Evolutionary conservation across 495 filamentous ascomycete species (phyloP).

Genomic region (Penicillium paxilli): DNA sequence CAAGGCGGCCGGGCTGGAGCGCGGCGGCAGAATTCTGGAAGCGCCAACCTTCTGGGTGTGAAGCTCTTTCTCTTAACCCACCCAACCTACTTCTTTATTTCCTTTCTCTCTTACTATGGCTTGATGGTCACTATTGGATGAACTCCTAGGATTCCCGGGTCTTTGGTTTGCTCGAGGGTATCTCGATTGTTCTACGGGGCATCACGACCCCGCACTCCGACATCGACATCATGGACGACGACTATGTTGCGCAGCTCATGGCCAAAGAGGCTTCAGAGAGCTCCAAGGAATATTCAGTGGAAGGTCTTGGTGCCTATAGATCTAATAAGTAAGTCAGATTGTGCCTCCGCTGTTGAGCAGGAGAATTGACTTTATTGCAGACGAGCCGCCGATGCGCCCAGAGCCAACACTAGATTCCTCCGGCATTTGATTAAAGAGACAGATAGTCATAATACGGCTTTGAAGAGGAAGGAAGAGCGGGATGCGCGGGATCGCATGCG

Average conservation of each 20-base stretch:
- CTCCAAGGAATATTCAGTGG: constrained; percentile 68
- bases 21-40: constrained; percentile 11
- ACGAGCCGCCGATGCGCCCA: constrained; percentile 66
- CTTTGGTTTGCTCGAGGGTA: neutral
- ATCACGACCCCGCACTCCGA: neutral
- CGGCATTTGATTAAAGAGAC: constrained; percentile 86
- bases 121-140: neutral
- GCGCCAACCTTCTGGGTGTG: neutral
- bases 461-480: constrained; percentile 77
- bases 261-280: constrained; percentile 69
- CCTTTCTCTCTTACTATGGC: neutral
- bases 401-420: constrained; percentile 88
- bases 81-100: neutral
- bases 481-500: constrained; percentile 60
- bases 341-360: neutral
- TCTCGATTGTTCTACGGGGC: too few species aligned
- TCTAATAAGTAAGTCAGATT: constrained; percentile 61
- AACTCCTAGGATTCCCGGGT: neutral
- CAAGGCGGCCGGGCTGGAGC: constrained; percentile 15
- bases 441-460: constrained; percentile 83
- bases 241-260: constrained; percentile 72
- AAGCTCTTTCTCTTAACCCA: neutral
- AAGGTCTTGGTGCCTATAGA: constrained; percentile 70
- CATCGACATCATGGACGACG: constrained; percentile 57
- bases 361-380: constrained; percentile 26